A percentile compares a stretch with the other conserved stretches of the same genome.
phyloP scores from a whole-genome alignment of 768 basidiomycete species.

The Neoboletus brunneissimus region DNA sequence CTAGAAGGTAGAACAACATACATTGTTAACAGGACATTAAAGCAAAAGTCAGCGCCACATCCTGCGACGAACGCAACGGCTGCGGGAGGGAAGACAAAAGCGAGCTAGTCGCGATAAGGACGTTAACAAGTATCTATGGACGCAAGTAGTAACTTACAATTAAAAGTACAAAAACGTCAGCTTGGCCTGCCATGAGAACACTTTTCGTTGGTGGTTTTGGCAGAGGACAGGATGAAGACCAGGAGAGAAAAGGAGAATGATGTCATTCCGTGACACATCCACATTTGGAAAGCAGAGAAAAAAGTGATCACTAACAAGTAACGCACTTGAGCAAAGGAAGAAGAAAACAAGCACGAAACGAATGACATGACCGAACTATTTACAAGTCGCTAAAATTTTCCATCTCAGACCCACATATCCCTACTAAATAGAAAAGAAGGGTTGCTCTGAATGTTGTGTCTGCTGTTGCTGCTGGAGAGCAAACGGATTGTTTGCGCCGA shows the following conservation, averaged over 20 bases:
- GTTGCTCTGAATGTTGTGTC: conserved; percentile 59
- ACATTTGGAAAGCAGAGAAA: conserved; percentile 14
- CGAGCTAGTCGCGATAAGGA: conserved; percentile 45
- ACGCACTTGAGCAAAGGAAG: neutral
- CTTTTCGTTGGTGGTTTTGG: neutral
- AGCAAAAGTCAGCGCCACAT: conserved; percentile 78
- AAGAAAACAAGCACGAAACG: conserved; percentile 16
- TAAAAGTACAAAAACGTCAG: conserved; percentile 6
- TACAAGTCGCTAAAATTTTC: conserved; percentile 7
- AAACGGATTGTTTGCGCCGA: conserved; percentile 61
- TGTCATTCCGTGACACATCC: conserved; percentile 22
- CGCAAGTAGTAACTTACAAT: neutral
- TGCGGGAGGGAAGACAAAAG: conserved; percentile 76
- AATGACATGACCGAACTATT: conserved; percentile 10
- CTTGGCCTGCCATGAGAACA: conserved; percentile 16
- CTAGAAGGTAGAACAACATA: conserved; percentile 34
- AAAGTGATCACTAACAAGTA: neutral
- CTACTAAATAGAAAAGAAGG: conserved; percentile 71
- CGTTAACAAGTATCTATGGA: too few species aligned
- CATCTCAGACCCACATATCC: conserved; percentile 1
- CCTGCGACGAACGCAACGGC: conserved; percentile 73
- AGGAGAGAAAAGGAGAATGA: conserved; percentile 12
- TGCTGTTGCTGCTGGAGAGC: conserved; percentile 47
- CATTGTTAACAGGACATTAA: conserved; percentile 78
- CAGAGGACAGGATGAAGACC: neutral